phyloP scores from a whole-genome alignment of 352 stramenopile genomes.

The Pythium dissimile region DNA sequence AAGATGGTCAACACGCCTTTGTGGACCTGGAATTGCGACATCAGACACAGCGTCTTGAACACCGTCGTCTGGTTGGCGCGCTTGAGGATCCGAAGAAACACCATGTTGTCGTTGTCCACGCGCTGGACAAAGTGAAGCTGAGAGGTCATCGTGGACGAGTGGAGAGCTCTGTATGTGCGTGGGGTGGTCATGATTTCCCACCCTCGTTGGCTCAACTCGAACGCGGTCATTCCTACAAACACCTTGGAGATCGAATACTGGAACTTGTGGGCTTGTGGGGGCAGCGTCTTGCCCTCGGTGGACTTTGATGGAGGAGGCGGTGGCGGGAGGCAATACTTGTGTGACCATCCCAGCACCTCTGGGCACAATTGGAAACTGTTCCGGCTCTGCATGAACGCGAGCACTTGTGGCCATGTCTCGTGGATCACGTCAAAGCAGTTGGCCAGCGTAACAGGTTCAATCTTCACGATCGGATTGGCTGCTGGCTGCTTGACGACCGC shows the following conservation, averaged over 20 bases:
- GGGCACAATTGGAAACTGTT: constrained; percentile 46
- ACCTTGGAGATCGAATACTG: constrained; percentile 66
- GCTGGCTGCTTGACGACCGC: constrained; percentile 2
- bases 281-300: background rate
- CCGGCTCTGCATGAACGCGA: constrained; percentile 40
- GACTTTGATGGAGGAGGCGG: background rate
- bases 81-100: constrained; percentile 60
- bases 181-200: constrained; percentile 52
- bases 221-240: constrained; percentile 33
- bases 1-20: constrained; percentile 69
- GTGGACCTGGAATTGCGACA: constrained; percentile 47
- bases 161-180: constrained; percentile 15
- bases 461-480: constrained; percentile 1
- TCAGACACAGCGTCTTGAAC: constrained; percentile 61
- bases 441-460: constrained; percentile 5
- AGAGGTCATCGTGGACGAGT: constrained; percentile 25
- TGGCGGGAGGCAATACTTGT: constrained; percentile 28
- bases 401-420: constrained; percentile 18
- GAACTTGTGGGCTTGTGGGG: constrained; percentile 21
- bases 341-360: constrained; percentile 59
- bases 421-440: constrained; percentile 37
- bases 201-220: constrained; percentile 42
- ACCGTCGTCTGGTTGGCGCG: constrained; percentile 23
- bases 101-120: constrained; percentile 49
- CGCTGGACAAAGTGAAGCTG: constrained; percentile 46